Evolutionary conservation across 495 filamentous ascomycete genomes (phyloP), one percentile per base, ranked within the genome.

Genomic region (Hypoxylon lenormandii): DNA sequence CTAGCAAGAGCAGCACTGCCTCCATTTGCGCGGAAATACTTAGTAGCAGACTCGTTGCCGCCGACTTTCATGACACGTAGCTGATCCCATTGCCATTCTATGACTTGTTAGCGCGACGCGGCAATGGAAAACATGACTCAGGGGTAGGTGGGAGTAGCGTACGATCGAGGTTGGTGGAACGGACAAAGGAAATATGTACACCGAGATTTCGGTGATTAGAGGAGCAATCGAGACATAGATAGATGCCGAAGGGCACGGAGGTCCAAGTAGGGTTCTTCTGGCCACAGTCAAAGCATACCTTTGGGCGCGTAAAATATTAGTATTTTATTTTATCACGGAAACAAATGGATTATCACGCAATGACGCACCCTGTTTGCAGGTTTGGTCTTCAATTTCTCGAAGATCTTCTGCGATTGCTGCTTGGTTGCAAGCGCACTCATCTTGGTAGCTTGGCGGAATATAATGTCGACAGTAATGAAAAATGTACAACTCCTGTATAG

Each of bases 21-120:
- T 58, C 96, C 94, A 76, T 98, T 92, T 58, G 90, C 88, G 79
- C 97, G 93, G 83, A 97, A 98, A 80, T 91, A 98, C 79, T 97
- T 97, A 52, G 93, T 98, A 21, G 95, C 96, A 28, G 93, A 97
- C 79, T 98, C 95, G 76, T 98, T 98, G 59, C 95, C 95, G 69
- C 95, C 95, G 15, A 97, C 92, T 80, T 98, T 98, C 95, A 98
- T 98, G n/a, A 91, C 79, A 40, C 95, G 91, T 30, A 98, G 87
- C 75, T 98, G 94, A 74, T 97, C 94, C 94, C 95, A 98, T 90
- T 97, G 92, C 96, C 96, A 98, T 82, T 96, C 95, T 98, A 73
- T 50, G 52, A n/a, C 11, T 2, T 22, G 54, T 76, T 48, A 78
- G 72, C 40, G 37, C 8, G 37, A 16, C 11, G 57, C 21, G 33